Evolutionary conservation across 352 stramenopile species (phyloP), one percentile per base, ranked within the genome.

Genomic region (Paralagenidium karlingii): DNA sequence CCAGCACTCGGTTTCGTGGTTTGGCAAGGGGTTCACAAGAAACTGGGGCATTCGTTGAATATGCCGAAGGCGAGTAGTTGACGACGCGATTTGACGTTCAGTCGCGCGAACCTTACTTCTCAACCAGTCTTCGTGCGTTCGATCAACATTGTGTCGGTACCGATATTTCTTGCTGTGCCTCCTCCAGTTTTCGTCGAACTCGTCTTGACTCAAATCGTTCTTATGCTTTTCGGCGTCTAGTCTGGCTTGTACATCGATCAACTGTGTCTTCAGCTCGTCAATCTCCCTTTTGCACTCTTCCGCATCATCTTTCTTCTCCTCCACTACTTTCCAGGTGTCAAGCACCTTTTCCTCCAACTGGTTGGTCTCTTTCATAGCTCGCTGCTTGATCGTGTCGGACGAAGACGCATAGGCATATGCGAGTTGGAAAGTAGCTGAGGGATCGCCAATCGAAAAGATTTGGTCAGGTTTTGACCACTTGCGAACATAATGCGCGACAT

Each of bases 381-480:
- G 16, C 13, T 12, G 12, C 11, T 43, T 43, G 24, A n/a, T n/a
- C 37, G 8, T 26, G 8, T 32, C 28, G 22, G 49, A 50, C 6
- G 9, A 40, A 1, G 38, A 16, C 22, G 53, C 57, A 49, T 53
- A 68, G 12, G 8, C 34, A 3, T 28, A 32, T 1, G 15, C 62
- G 39, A 79, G 76, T 1, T 60, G 36, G 19, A 62, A 48, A 1
- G 65, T 76, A n/a, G 56, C 44, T 8, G 16, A 36, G n/a, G 62
- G 50, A 10, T 71, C 37, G 11, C 34, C 68, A 49, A 34, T 76
- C 51, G 24, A 79, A 79, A 3, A 79, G n/a, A 12, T 56, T 39
- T 11, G 40, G 25, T 16, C 7, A 40, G 6, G 11, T 20, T 12
- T 27, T 11, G n/a, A 68, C 45, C 60, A 68, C 3, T 2, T 19